phyloP scores from a whole-genome alignment of 73 alveolate genomes.

The Stentor coeruleus region DNA sequence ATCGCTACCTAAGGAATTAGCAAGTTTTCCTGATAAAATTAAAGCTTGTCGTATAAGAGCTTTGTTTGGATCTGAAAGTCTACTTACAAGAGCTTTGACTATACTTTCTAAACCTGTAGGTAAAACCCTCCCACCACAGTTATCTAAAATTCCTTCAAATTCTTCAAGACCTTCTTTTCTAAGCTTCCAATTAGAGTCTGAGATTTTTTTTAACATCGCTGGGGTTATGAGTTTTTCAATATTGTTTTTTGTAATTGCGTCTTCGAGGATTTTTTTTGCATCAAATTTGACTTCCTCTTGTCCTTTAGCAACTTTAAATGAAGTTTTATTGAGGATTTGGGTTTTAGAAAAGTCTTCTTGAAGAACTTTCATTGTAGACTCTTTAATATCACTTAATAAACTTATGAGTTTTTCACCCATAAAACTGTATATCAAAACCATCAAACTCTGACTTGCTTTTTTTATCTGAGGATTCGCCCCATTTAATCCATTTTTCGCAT shows the following conservation, averaged over 20 bases:
- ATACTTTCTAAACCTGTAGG: conserved; percentile 75
- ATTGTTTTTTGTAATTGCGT: conserved; percentile 68
- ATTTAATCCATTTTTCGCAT: conserved; percentile 50
- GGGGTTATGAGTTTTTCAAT: conserved; percentile 64
- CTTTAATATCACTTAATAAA: conserved; percentile 75
- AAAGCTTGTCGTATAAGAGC: conserved; percentile 62
- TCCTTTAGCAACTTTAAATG: conserved; percentile 52
- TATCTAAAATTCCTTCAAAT: conserved; percentile 53
- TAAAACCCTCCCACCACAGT: conserved; percentile 66
- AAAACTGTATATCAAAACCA: conserved; percentile 61
- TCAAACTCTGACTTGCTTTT: conserved; percentile 56
- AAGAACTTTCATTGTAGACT: conserved; percentile 65
- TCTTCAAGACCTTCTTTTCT: conserved; percentile 69
- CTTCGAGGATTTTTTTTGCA: conserved; percentile 49
- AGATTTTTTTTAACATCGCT: conserved; percentile 56
- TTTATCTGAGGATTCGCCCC: conserved; percentile 67
- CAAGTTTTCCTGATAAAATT: conserved; percentile 54
- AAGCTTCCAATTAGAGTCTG: conserved; percentile 73
- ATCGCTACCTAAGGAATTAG: conserved; percentile 65
- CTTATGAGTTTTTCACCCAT: conserved; percentile 66
- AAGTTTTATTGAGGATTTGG: conserved; percentile 49
- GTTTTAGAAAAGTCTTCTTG: conserved; percentile 66
- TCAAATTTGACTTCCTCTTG: conserved; percentile 48
- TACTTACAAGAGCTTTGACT: conserved; percentile 48
- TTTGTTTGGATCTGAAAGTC: conserved; percentile 81